Base-by-base conservation (phyloP, 805 yeast species). In the Metschnikowia bowlesiae region DNA sequence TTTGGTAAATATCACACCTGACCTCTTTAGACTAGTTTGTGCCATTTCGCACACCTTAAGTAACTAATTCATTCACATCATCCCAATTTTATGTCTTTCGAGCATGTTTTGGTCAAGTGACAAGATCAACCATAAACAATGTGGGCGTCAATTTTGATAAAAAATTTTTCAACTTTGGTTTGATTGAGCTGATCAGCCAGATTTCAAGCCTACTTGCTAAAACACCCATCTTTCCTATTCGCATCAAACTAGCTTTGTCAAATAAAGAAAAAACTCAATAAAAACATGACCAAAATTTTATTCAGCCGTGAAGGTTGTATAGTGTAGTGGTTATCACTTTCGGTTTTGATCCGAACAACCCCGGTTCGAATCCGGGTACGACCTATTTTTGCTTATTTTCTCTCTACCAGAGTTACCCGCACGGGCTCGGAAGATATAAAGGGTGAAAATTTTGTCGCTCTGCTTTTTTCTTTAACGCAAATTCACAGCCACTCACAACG, bases 291-390 rank as follows among this genome's bases (percentile, higher is more conserved):
- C 22, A 4, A 4, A 8, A 7, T 6, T 6, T 18, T 6, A 18
- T 16, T 5, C 6, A 18, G 10, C 3, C 39, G n/a, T 39, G 46
- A 31, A 2, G 74, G 74, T 69, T 68, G 73, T 80, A 79, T 82
- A 81, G 86, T 82, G 86, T 82, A 82, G 86, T 80, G 86, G 86
- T 82, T 80, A 82, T 82, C 85, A 82, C 87, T 75, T 75, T 81
- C 80, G 86, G 86, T 82, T 82, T 79, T 82, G 86, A 82, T 82
- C 86, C 86, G 80, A 69, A 73, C 82, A 80, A 82, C 87, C 85
- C 86, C 86, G 81, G 87, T 82, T 82, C 87, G 87, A 82, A 81
- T 81, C 87, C 86, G 86, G 86, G 86, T 78, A 80, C 79, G 87
- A 81, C 85, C 85, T 81, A 16, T 40, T 46, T 56, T 62, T 66